phyloP scores from a whole-genome alignment of 108 stramenopile species.

The Craspedostauros australis region DNA sequence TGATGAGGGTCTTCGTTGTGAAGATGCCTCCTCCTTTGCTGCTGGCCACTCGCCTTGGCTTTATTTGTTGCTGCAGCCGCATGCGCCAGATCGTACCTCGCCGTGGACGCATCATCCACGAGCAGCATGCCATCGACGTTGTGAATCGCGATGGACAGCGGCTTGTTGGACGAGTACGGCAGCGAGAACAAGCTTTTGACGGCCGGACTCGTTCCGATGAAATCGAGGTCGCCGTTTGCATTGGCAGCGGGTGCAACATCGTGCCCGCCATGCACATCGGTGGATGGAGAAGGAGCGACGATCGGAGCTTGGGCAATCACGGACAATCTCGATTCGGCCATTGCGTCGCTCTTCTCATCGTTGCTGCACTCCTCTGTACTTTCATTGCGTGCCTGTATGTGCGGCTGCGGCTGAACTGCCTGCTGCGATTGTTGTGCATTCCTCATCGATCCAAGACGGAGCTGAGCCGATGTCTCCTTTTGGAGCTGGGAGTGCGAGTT shows the following conservation, averaged over 20 bases:
- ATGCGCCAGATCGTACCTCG: not conserved
- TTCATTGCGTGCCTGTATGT: no score
- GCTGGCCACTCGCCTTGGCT: not conserved
- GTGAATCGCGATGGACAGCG: conserved; percentile 63
- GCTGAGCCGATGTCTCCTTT: no score
- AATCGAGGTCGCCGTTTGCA: conserved; percentile 35
- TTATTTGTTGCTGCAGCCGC: not conserved
- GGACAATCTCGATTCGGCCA: no score
- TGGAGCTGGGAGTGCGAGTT: no score
- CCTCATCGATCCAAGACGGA: no score
- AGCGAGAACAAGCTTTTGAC: conserved; percentile 72
- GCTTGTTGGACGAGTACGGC: conserved; percentile 39
- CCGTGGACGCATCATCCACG: conserved; percentile 42
- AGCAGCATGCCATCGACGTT: conserved; percentile 70
- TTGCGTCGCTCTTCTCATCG: no score
- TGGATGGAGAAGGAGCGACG: no score
- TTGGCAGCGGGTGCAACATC: not conserved
- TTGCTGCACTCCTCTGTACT: no score
- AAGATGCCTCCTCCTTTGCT: not conserved
- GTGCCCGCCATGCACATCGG: no score
- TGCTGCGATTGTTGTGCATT: no score
- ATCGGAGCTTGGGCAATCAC: no score
- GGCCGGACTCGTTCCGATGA: conserved; percentile 59
- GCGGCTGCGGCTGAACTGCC: no score
- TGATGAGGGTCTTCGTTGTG: not conserved